Evolutionary conservation across 2,329 filamentous ascomycete genomes (phyloP), one percentile per base, ranked within the genome.

Genomic region (Parastagonospora avenae): DNA sequence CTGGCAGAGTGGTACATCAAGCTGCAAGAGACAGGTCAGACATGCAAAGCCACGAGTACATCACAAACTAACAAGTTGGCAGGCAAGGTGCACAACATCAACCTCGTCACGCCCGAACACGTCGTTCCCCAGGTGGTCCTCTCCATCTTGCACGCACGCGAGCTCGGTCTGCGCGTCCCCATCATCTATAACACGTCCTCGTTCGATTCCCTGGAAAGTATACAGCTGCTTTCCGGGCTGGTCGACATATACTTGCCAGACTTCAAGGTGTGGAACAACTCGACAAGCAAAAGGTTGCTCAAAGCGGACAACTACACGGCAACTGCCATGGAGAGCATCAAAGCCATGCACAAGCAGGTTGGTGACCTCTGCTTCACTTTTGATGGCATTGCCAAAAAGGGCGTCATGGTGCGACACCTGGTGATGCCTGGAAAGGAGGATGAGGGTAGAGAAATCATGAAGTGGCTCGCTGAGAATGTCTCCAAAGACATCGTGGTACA

Each of bases 221-320:
- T 95, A 1, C 74, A 85, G 52, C 78, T 94, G 8, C 81, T 95
- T 62, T 86, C 94, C 61, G 90, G 90, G 0, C 76, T 95, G 27
- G 85, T 94, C 0, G 90, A 94, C 68, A 91, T 95, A 38, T 95
- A 94, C 68, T 78, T 95, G n/a, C 88, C 90, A 0, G 90, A 95
- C 68, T 94, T 94, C 78, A 94, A 95, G 71, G 85, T 92, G 8
- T 94, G 89, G 90, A 82, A 82, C 27, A 72, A 80, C 1, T 76
- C 72, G 16, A 87, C 88, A 1, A 88, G 88, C 15, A 87, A 82
- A 62, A 80, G 90, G 9, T 76, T 94, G 28, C 80, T 94, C 31
- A 95, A 95, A 70, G 88, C 88, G 3, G 87, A 91, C 41, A 83
- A 91, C 68, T 94, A 93, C 69, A 83, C 87, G 1, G 76, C 81